Base-by-base conservation (phyloP, 1,284 basidiomycete species). In the Limonomyces culmigenus region DNA sequence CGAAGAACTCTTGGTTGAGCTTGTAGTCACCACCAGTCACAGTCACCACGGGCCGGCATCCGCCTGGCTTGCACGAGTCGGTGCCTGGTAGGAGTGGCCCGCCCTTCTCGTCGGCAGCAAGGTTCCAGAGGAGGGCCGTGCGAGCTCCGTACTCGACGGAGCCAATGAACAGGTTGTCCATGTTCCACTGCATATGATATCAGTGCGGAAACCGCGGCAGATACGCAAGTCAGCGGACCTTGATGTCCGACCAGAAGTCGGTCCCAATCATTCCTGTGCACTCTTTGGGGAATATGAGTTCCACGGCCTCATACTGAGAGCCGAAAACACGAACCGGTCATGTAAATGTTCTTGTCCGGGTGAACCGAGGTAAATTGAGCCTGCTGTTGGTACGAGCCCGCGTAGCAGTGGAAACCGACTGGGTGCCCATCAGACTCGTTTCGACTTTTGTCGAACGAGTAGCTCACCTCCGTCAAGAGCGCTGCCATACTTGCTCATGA, bases 161-260 rank as follows among this genome's bases (percentile, higher is more conserved):
- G 15, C 67, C 68, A 33, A 60, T 58, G 42, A 60, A 78, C 67
- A 83, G 55, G 43, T 78, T 76, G 42, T 78, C 67, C 64, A 79
- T 73, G 45, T 77, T 74, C 77, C 74, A 80, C 74, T 76, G 44
- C 17, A 20, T 38, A 36, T 16, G 14, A 39, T 35, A 16, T 42
- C 38, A 32, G 33, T 47, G 35, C 43, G 35, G 19, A 12, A 16
- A 6, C 37, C 20, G 30, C 16, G 5, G 3, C 2, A 14, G 21
- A 2, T 33, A 6, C 0, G 17, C 14, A 32, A 19, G 19, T 8
- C 35, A 33, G 45, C 45, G n/a, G 44, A 70, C 75, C 63, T 80
- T 80, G 51, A 80, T 73, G 43, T 81, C 75, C 38, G 54, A 59
- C 77, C 78, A 84, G 77, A 77, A 83, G 49, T 83, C 76, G n/a